Percentiles rank a stretch among this genome's conserved stretches.
Conservation (phyloP, 2,329 filamentous ascomycete species). For the Sordariomycetes sp. region DNA sequence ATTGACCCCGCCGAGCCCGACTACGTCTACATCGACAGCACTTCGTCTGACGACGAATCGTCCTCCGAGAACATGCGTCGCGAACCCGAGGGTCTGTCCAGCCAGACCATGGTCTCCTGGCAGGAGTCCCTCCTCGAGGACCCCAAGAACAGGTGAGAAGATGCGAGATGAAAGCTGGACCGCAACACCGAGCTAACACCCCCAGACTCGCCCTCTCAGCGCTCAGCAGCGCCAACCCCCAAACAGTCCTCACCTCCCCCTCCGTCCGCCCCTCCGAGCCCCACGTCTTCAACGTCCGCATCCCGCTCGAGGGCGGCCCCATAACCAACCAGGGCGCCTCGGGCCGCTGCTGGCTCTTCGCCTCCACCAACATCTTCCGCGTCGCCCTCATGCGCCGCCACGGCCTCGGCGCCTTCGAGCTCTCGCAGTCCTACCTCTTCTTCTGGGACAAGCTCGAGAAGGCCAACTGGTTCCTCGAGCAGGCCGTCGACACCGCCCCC, state of each 20-base stretch:
- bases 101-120: constrained; percentile 44
- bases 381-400: constrained; percentile 82
- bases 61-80: constrained; percentile 9
- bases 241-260: constrained; percentile 53
- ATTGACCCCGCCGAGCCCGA: neutral
- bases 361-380: constrained; percentile 82
- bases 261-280: constrained; percentile 55
- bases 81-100: constrained; percentile 35
- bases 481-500: constrained; percentile 62
- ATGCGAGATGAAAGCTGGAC: neutral
- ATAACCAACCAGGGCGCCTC: constrained; percentile 77
- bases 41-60: neutral
- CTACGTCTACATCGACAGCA: neutral
- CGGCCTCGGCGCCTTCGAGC: constrained; percentile 65
- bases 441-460: constrained; percentile 95
- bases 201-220: constrained; percentile 63
- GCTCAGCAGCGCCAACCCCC: constrained; percentile 56
- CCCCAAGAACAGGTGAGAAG: constrained; percentile 51
- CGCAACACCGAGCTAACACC: neutral
- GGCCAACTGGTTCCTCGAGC: constrained; percentile 80
- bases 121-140: constrained; percentile 52
- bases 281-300: constrained; percentile 75
- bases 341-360: constrained; percentile 87
- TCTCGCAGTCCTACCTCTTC: constrained; percentile 82
- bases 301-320: constrained; percentile 70